phyloP scores from a whole-genome alignment of 2,329 filamentous ascomycete species.

The Fusarium camptoceras region DNA sequence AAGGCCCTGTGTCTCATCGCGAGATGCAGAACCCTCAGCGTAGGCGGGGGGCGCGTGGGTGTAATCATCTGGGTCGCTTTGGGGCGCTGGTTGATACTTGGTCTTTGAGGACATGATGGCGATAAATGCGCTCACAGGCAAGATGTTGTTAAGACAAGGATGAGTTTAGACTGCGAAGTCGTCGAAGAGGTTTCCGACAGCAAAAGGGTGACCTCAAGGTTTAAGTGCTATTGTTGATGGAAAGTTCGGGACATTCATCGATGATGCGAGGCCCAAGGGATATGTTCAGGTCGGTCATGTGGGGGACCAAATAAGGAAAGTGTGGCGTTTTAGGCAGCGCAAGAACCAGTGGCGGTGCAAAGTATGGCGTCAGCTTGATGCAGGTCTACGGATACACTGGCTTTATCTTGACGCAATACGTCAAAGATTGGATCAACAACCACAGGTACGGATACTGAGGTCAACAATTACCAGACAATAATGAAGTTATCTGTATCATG shows the following conservation, averaged over 20 bases:
- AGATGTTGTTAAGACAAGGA: neutral
- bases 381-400: neutral
- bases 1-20: constrained; percentile 67
- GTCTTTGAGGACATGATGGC: constrained; percentile 75
- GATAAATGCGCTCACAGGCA: neutral
- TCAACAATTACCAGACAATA: no score
- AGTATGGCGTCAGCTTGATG: constrained; percentile 36
- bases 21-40: constrained; percentile 64
- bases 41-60: constrained; percentile 88
- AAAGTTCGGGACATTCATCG: constrained; percentile 33
- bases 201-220: constrained; percentile 11
- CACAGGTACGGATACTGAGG: no score
- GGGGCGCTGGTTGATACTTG: constrained; percentile 85
- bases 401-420: no score
- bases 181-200: neutral
- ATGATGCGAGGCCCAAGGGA: constrained; percentile 40
- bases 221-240: constrained; percentile 27
- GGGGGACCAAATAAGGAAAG: constrained; percentile 16
- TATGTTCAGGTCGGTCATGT: constrained; percentile 40
- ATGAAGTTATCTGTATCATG: no score
- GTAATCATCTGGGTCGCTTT: constrained; percentile 88
- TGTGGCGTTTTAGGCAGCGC: constrained; percentile 42
- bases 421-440: no score
- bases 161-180: neutral
- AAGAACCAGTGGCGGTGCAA: constrained; percentile 30